phyloP scores from a whole-genome alignment of 441 rosid genomes.

The Viola pubescens region DNA sequence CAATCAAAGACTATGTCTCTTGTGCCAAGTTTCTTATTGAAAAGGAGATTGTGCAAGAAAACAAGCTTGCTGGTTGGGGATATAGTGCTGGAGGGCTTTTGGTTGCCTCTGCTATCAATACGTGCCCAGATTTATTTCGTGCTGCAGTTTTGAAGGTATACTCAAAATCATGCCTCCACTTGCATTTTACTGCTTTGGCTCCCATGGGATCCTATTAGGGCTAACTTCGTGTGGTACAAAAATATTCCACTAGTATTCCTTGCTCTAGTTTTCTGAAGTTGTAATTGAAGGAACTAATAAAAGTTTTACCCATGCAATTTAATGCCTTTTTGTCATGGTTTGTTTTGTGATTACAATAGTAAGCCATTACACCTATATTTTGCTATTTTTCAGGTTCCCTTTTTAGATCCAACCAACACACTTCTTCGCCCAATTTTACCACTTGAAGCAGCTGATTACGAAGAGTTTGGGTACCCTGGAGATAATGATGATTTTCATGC shows the following conservation, averaged over 20 bases:
- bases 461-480: slow-evolving; percentile 90
- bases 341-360: background rate
- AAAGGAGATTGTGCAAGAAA: slow-evolving; percentile 55
- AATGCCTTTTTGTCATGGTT: background rate
- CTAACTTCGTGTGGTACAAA: too few species aligned
- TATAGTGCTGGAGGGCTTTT: slow-evolving; percentile 65
- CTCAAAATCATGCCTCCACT: background rate
- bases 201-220: background rate
- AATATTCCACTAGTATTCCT: background rate
- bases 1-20: slow-evolving; percentile 64
- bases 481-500: slow-evolving; percentile 69
- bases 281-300: background rate
- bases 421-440: slow-evolving; percentile 80
- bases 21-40: slow-evolving; percentile 71
- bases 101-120: slow-evolving; percentile 50
- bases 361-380: too few species aligned
- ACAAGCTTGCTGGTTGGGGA: slow-evolving; percentile 44
- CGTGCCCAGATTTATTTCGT: slow-evolving; percentile 57
- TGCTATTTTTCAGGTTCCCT: slow-evolving; percentile 64
- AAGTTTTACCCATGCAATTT: background rate
- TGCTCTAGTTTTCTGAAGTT: background rate
- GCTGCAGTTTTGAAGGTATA: slow-evolving; percentile 81
- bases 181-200: background rate
- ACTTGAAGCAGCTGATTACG: slow-evolving; percentile 65
- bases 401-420: slow-evolving; percentile 78